Evolutionary conservation across 495 filamentous ascomycete genomes (phyloP).

Genomic region (Penicillium lividum): DNA sequence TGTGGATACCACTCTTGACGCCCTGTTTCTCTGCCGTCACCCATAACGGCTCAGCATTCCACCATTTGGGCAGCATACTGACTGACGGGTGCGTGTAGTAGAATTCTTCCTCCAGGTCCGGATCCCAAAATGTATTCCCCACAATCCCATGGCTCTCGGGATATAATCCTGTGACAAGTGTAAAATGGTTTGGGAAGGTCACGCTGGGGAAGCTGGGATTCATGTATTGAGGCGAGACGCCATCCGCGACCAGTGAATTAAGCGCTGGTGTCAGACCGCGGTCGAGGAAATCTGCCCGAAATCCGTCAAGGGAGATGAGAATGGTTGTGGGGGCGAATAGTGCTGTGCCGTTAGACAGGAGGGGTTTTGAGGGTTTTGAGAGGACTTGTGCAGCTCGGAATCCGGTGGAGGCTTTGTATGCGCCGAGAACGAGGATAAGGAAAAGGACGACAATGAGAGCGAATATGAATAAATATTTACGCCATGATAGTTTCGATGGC

Average conservation of each 20-base stretch:
- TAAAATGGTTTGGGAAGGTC: slow-evolving; percentile 98
- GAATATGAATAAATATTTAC: slow-evolving; percentile 36
- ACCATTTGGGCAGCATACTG: slow-evolving; percentile 86
- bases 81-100: slow-evolving; percentile 74
- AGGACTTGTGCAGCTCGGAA: slow-evolving; percentile 31
- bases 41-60: slow-evolving; percentile 92
- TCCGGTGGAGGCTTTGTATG: slow-evolving; percentile 52
- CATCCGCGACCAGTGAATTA: slow-evolving; percentile 73
- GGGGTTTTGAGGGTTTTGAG: slow-evolving; percentile 12
- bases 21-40: slow-evolving; percentile 80
- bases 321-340: slow-evolving; percentile 89
- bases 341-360: slow-evolving; percentile 68
- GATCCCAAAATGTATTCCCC: slow-evolving; percentile 93
- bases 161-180: slow-evolving; percentile 86
- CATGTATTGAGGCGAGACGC: slow-evolving; percentile 90
- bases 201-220: slow-evolving; percentile 91
- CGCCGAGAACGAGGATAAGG: slow-evolving; percentile 52
- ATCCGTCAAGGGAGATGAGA: slow-evolving; percentile 91
- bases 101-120: slow-evolving; percentile 72
- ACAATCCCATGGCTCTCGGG: slow-evolving; percentile 93
- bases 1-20: slow-evolving; percentile 80
- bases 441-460: slow-evolving; percentile 50
- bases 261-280: slow-evolving; percentile 82
- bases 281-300: slow-evolving; percentile 91
- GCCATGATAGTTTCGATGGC: slow-evolving; percentile 31